A percentile compares a stretch with the other conserved stretches of the same genome.
These are phyloP conservation scores for Breviolum minutum DNA, from an alignment of 73 alveolate species.

Conservation along the genomic window DNA sequence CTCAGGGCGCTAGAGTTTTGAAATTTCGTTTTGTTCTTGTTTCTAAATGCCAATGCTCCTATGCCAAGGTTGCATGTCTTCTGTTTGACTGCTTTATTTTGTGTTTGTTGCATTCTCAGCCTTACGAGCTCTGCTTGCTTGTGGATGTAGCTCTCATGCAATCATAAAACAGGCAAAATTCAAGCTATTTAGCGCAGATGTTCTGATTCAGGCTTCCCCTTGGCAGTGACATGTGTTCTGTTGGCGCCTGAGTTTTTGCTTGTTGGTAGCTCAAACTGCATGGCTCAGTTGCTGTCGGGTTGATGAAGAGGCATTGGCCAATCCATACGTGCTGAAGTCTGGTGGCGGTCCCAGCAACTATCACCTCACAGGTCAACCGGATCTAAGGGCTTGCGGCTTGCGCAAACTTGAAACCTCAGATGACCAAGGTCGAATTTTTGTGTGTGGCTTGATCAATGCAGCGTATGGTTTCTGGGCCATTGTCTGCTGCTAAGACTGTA, in stretches of 20 bases:
- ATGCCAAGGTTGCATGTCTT: conserved; percentile 50
- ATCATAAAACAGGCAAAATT: neutral
- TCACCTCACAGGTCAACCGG: neutral
- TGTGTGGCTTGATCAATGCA: conserved; percentile 84
- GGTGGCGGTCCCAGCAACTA: neutral
- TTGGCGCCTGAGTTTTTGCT: no score
- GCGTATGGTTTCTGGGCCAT: conserved; percentile 92
- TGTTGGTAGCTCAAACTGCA: neutral
- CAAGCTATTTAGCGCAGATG: neutral
- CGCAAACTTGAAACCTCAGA: neutral
- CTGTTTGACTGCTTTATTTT: conserved; percentile 45
- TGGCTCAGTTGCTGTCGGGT: neutral
- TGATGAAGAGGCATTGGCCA: conserved; percentile 31
- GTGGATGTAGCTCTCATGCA: neutral
- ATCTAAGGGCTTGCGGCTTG: neutral
- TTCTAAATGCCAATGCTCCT: neutral
- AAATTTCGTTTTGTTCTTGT: neutral
- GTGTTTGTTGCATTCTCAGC: neutral
- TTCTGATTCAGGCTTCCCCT: conserved; percentile 31
- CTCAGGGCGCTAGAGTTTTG: neutral
- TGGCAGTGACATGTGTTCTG: conserved; percentile 89
- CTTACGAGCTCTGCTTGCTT: neutral
- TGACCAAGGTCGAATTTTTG: conserved; percentile 85
- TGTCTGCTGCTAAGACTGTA: neutral
- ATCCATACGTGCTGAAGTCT: conserved; percentile 60